Conservation (phyloP, 768 basidiomycete genomes). For the Russula ochroleuca region DNA sequence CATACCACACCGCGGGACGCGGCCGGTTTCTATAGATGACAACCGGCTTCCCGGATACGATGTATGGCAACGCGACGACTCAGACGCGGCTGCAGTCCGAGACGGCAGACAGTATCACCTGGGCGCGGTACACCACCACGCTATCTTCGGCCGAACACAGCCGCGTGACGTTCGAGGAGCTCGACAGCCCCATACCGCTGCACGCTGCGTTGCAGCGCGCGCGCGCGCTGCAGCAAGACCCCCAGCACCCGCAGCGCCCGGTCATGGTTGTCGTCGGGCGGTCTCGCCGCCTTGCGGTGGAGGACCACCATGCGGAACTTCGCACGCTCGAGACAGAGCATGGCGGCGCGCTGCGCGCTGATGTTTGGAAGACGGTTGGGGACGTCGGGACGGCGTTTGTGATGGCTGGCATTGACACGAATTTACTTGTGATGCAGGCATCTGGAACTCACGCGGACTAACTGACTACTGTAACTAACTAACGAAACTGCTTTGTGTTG, state of each 20-base stretch:
- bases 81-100: conserved; percentile 70
- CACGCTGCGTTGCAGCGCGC: conserved; percentile 50
- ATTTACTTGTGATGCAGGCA: conserved; percentile 67
- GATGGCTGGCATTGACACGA: conserved; percentile 51
- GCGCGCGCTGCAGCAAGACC: conserved; percentile 25
- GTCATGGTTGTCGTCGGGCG: conserved; percentile 71
- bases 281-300: conserved; percentile 65
- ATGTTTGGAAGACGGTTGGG: conserved; percentile 79
- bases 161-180: conserved; percentile 57
- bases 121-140: conserved; percentile 57
- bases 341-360: conserved; percentile 50
- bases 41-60: conserved; percentile 55
- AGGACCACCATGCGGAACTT: conserved; percentile 69
- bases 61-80: conserved; percentile 61
- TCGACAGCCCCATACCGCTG: conserved; percentile 54
- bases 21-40: conserved; percentile 28
- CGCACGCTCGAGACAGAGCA: conserved; percentile 56
- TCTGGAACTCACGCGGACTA: not conserved
- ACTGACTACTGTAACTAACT: not conserved
- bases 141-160: conserved; percentile 14
- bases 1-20: not conserved
- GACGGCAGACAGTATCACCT: conserved; percentile 76
- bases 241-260: conserved; percentile 42
- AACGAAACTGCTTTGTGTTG: too few relatives aligned
- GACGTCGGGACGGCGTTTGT: conserved; percentile 79